Base-by-base conservation (phyloP, 2,329 filamentous ascomycete genomes). In the Macrophomina tecta region DNA sequence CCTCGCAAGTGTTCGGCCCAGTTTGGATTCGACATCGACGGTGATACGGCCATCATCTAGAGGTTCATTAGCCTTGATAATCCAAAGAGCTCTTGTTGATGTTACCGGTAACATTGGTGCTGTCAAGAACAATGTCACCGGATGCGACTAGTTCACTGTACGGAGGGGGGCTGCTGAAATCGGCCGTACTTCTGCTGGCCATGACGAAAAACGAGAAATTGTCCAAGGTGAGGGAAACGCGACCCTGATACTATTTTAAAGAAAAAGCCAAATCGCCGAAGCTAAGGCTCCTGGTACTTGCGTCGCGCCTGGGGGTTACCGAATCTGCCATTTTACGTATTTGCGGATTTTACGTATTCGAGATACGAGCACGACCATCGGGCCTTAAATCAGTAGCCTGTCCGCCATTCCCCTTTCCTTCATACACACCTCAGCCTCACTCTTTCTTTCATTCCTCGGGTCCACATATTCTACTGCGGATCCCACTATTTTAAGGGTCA, bases 11-110 rank as follows among this genome's bases (percentile, higher is more conserved):
- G 45, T 38, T 14, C 45, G 14, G 14, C 28, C 56, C 12, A 73
- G 69, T 16, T 66, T 51, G 6, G 72, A 72, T 14, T 73, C 60
- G 28, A 75, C 69, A 60, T 74, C 70, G 45, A 75, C 73, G 16
- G 73, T 66, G 48, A 75, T 69, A 36, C 71, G 71, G 46, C 73
- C 73, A 58, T 75, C 45, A 9, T 61, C 56, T 61, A 28, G 6
- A 7, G 1, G 7, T 1, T 2, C 0, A 16, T 61, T 14, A 61
- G 40, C 28, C n/a, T 12, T 38, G 36, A 7, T 12, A 38, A 7
- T 28, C 23, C 12, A 4, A 3, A 23, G 14, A 14, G 14, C 7
- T 3, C 5, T 34, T 6, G 4, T 23, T 23, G 30, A 16, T 55
- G 16, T 30, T 61, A 61, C 56, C 56, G 7, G 28, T 34, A 14